Conservation (phyloP, 75 land plant species). For the Picea glauca region DNA sequence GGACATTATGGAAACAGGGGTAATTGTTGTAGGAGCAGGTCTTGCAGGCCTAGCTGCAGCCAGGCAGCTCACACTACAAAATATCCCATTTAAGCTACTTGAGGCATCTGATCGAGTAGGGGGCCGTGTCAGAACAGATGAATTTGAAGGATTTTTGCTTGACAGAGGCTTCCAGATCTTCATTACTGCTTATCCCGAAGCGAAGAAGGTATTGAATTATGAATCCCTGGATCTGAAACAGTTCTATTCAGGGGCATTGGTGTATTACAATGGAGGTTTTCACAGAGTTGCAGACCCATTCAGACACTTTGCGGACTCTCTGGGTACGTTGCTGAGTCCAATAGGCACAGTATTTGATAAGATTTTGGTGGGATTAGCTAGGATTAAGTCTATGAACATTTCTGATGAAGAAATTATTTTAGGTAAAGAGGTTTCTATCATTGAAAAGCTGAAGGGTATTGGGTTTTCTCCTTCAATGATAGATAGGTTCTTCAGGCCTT, state of each 20-base stretch:
- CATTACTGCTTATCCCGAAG: constrained; percentile 93
- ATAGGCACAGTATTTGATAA: constrained; percentile 79
- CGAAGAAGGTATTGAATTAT: constrained; percentile 64
- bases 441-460: constrained; percentile 25
- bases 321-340: constrained; percentile 56
- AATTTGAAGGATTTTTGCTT: constrained; percentile 69
- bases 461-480: constrained; percentile 73
- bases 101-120: constrained; percentile 93
- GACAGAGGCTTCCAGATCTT: constrained; percentile 98
- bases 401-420: constrained; percentile 46
- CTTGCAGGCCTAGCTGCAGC: constrained; percentile 93
- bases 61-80: constrained; percentile 36
- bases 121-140: constrained; percentile 91
- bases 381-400: constrained; percentile 34
- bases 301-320: constrained; percentile 58
- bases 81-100: constrained; percentile 64
- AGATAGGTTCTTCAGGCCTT: constrained; percentile 87
- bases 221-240: constrained; percentile 40
- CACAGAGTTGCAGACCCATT: constrained; percentile 88
- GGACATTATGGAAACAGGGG: constrained; percentile 34
- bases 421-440: constrained; percentile 42
- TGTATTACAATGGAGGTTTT: constrained; percentile 55
- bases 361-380: constrained; percentile 51
- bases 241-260: constrained; percentile 94
- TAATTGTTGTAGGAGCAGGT: constrained; percentile 82